Evolutionary conservation across 2,329 filamentous ascomycete genomes (phyloP), one percentile per base, ranked within the genome.

Genomic region (Talaromyces pinophilus): DNA sequence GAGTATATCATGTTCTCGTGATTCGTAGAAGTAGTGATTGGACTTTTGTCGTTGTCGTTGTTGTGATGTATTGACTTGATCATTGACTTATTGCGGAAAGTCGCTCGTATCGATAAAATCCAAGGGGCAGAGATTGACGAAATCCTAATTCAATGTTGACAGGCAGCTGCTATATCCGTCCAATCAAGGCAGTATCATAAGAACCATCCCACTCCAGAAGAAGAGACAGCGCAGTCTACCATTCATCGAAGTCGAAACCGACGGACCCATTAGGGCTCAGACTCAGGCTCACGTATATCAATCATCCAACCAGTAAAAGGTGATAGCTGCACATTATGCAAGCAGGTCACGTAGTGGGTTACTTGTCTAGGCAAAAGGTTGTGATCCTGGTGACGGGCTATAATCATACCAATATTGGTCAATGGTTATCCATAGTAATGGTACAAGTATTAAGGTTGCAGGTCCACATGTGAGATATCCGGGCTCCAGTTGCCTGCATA

Each of bases 401-500:
- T 60, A 46, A 46, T 60, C 33, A 46, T 33, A 19, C 38, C 38
- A 60, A 19, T 42, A 30, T 42, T 40, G 57, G 38, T 25, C 38
- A 33, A 11, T 44, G 11, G 38, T 25, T 22, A 22, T 40, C 1
- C 7, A 52, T 13, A 52, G 22, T 17, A 35, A 3, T 52, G 5
- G 25, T 44, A 25, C 48, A 52, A 59, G 25, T 11, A 30, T 38
- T 57, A 22, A 57, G 40, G 33, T 57, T 57, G 54, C 33, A 54
- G 50, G 15, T 54, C 50, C 50, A 30, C 50, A 30, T 54, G 13
- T 52, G 50, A 30, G 50, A 54, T 33, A 30, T 33, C 28, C 50
- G 50, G 50, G 50, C 50, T 54, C 50, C 50, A 33, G 50, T 54
- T 52, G 48, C 48, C 48, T 52, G 48, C 48, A 52, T 52, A 28